A percentile compares a stretch with the other conserved stretches of the same genome.
Conservation (phyloP, 345 rosid species). For the Sonneratia caseolaris region DNA sequence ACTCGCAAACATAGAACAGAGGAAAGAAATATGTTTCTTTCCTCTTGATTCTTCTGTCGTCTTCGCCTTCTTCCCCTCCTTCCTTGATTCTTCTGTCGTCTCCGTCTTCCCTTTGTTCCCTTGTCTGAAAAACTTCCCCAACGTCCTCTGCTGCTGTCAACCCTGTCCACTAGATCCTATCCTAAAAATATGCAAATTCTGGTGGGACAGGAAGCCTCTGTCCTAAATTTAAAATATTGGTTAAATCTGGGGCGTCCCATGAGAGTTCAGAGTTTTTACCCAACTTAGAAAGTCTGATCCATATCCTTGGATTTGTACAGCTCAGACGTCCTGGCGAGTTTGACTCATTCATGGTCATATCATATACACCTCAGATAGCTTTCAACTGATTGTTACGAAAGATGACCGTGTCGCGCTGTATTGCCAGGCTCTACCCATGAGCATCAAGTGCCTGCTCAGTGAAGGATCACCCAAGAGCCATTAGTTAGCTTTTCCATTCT, state of each 20-base stretch:
- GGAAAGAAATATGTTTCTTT: not conserved
- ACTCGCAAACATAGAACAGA: not conserved
- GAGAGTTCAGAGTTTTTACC: not conserved
- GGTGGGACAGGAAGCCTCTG: not conserved
- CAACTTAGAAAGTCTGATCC: not conserved
- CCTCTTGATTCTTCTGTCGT: not conserved
- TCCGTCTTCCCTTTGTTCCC: not conserved
- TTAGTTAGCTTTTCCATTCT: too few species aligned
- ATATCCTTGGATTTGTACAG: not conserved
- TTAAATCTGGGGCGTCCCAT: not conserved
- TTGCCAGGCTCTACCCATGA: not conserved
- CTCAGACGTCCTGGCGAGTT: not conserved
- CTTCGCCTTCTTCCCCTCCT: not conserved
- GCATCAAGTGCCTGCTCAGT: not conserved
- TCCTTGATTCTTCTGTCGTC: too few species aligned
- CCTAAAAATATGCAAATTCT: not conserved
- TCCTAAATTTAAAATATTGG: not conserved
- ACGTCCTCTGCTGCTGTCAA: not conserved
- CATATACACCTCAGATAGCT: not conserved
- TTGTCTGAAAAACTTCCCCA: not conserved
- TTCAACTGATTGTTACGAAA: not conserved
- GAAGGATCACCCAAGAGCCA: not conserved
- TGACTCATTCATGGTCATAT: not conserved
- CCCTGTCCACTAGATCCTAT: not conserved
- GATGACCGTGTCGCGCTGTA: not conserved